phyloP scores from a whole-genome alignment of 2,329 filamentous ascomycete genomes.

The Fusarium globosum region DNA sequence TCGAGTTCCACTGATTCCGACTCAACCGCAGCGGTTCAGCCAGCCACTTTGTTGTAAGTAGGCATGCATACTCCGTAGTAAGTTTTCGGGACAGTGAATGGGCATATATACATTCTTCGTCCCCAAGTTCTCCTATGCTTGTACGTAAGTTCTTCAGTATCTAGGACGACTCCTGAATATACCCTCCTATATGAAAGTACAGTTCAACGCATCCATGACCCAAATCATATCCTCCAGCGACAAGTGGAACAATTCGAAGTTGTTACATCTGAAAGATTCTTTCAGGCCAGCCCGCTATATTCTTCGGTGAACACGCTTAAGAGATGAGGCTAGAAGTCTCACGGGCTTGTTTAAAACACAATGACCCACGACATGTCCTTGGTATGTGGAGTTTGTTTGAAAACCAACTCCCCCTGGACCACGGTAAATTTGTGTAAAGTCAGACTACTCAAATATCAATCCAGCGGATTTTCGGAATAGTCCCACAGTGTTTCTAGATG shows the following conservation, averaged over 20 bases:
- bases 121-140: fast-evolving
- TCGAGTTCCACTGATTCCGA: not conserved
- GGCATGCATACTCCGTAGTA: no score
- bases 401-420: not conserved
- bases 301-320: not conserved
- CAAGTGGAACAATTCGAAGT: no score
- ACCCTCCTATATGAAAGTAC: not conserved
- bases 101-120: fast-evolving
- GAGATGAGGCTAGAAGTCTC: not conserved
- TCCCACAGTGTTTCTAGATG: fast-evolving
- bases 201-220: not conserved
- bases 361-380: not conserved
- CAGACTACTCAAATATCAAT: no score
- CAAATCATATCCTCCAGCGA: no score
- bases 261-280: fast-evolving
- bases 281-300: fast-evolving
- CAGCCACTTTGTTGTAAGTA: not conserved
- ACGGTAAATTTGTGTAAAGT: not conserved
- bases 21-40: not conserved
- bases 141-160: not conserved
- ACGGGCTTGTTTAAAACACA: not conserved
- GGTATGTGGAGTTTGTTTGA: not conserved
- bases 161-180: fast-evolving
- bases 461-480: not conserved
- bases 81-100: not conserved